Base-by-base conservation (phyloP, 805 yeast species). In the Pichia rugopelliculosa region DNA sequence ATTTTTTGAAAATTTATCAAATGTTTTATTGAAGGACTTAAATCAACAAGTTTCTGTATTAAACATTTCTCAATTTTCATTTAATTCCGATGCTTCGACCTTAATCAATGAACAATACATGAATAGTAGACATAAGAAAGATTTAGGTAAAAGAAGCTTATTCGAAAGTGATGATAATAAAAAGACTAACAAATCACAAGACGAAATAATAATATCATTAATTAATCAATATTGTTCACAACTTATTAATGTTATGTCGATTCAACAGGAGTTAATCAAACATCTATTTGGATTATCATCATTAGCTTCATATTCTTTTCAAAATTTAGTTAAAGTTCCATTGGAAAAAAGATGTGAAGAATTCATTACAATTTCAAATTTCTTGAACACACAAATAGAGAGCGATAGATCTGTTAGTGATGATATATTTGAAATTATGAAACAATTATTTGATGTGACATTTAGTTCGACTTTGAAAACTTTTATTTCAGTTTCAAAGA, bases 261-360 rank as follows among this genome's bases (percentile, higher is more conserved):
- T 65, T n/a, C 79, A 77, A 49, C 83, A 78, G 56, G 74, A 73
- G 51, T 71, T 77, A 37, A 52, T 75, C 6, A 69, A 67, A 23
- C 61, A 59, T 10, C 66, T 80, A 10, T 62, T 56, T 73, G 77
- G 64, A 72, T 69, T 56, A 44, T 74, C 64, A 5, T 72, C 80
- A 1, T 66, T 75, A 0, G 52, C 59, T 10, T 61, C 59, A 3
- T 56, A 55, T 17, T 50, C 59, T 9, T 75, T 80, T 47, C 67
- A 67, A 23, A 70, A 70, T 12, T 71, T 64, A 50, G 63, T 80
- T 41, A 69, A 69, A 33, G 50, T 57, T 38, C 58, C 64, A 8
- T 51, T 60, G 12, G 45, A 49, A n/a, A 20, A 22, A 11, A 59
- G 69, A 39, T 50, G 61, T 9, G 27, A 44, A 5, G 41, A 41